Evolutionary conservation across 2,329 filamentous ascomycete species (phyloP).

Genomic region (Dactylellina drechsleri): DNA sequence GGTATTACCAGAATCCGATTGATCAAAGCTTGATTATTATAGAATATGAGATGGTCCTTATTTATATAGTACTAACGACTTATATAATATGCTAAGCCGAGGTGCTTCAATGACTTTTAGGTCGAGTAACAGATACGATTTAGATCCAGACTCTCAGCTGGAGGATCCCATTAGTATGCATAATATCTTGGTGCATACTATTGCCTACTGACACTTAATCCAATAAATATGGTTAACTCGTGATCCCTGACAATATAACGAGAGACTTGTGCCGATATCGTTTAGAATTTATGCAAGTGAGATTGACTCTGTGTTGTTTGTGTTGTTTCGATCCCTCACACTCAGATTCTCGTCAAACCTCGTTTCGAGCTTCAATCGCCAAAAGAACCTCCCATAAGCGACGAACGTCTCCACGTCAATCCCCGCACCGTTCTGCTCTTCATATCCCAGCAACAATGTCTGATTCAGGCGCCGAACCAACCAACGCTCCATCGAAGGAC

Average conservation of each 20-base stretch:
- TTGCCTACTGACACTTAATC: not conserved
- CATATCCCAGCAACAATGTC: conserved; percentile 29
- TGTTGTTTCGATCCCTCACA: conserved; percentile 10
- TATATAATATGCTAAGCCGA: too few relatives aligned
- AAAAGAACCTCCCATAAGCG: conserved; percentile 9
- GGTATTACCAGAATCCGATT: too few relatives aligned
- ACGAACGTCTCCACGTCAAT: too few relatives aligned
- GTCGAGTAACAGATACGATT: too few relatives aligned
- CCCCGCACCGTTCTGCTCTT: not conserved
- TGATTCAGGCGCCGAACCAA: conserved; percentile 23
- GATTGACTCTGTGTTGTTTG: conserved; percentile 11
- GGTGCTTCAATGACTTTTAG: too few relatives aligned
- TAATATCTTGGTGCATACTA: not conserved
- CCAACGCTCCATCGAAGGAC: conserved; percentile 69
- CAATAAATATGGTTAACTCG: not conserved
- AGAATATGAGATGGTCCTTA: too few relatives aligned
- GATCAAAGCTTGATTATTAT: too few relatives aligned
- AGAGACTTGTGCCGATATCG: too few relatives aligned
- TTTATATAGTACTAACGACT: too few relatives aligned
- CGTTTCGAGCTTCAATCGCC: conserved; percentile 10
- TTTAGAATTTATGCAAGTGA: too few relatives aligned
- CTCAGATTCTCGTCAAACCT: not conserved
- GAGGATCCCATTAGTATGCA: too few relatives aligned
- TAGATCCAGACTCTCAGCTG: too few relatives aligned
- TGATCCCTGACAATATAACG: not conserved